Evolutionary conservation across 495 filamentous ascomycete genomes (phyloP).

Genomic region (Haplographium delicatum): DNA sequence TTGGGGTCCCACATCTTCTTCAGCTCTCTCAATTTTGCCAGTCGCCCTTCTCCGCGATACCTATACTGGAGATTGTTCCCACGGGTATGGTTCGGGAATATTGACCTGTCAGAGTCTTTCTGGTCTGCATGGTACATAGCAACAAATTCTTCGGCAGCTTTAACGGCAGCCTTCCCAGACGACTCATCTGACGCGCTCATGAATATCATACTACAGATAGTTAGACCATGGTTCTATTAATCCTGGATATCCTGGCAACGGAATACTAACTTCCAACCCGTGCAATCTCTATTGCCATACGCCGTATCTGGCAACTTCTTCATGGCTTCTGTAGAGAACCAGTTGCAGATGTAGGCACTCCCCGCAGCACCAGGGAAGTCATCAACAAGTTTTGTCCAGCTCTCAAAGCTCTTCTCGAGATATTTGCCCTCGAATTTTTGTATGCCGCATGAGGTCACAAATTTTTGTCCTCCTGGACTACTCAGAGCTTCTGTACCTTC

Average conservation of each 20-base stretch:
- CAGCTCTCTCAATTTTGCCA: constrained; percentile 29
- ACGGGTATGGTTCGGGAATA: neutral
- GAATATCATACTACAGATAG: neutral
- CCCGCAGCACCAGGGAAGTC: neutral
- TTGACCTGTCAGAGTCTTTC: neutral
- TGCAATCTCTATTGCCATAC: neutral
- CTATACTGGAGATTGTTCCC: constrained; percentile 16
- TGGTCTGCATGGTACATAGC: neutral
- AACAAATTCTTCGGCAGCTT: neutral
- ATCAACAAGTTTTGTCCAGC: neutral
- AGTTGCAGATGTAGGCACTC: neutral
- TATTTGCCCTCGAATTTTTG: neutral
- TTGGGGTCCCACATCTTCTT: constrained; percentile 38
- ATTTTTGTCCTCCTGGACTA: neutral
- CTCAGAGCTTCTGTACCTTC: neutral
- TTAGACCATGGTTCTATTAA: neutral
- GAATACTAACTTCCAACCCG: neutral
- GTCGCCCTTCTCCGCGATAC: constrained; percentile 36
- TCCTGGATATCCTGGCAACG: neutral
- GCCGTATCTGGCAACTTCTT: neutral
- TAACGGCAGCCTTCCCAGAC: neutral
- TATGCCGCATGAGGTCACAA: neutral
- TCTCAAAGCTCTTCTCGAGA: neutral
- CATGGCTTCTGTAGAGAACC: neutral
- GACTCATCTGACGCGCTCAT: neutral